Percentiles rank a stretch among this genome's conserved stretches.
These are phyloP conservation scores for Brettanomyces sp. DNA, from an alignment of 805 yeast genomes.

Conservation along the genomic window DNA sequence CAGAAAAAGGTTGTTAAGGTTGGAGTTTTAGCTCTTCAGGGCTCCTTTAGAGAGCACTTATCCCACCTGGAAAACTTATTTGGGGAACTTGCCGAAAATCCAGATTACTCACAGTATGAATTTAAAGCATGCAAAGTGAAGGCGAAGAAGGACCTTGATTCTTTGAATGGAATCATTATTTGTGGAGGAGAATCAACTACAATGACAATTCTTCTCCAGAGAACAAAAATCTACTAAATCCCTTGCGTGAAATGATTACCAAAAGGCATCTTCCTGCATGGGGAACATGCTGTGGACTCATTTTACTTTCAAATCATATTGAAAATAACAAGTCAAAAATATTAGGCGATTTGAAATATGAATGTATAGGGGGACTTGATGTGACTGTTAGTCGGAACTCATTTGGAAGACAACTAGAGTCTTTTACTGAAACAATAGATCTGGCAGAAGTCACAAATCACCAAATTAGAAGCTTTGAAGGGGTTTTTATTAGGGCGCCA, in stretches of 20 bases:
- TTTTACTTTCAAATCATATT: conserved; percentile 48
- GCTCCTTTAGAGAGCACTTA: conserved; percentile 68
- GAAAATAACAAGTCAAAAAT: conserved; percentile 38
- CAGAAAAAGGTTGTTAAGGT: conserved; percentile 21
- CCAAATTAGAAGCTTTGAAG: conserved; percentile 24
- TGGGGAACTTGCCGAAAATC: conserved; percentile 16
- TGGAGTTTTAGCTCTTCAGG: conserved; percentile 74
- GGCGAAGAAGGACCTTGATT: conserved; percentile 37
- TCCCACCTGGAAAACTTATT: conserved; percentile 34
- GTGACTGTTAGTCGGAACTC: conserved; percentile 63
- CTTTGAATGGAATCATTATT: conserved; percentile 52
- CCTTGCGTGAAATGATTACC: conserved; percentile 42
- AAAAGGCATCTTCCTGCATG: conserved; percentile 47
- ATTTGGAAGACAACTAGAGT: conserved; percentile 69
- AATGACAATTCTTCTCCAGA: conserved; percentile 61
- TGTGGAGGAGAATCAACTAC: conserved; percentile 68
- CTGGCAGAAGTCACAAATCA: conserved; percentile 13
- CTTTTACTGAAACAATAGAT: conserved; percentile 43
- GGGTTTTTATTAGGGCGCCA: conserved; percentile 71
- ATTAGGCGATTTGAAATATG: conserved; percentile 28
- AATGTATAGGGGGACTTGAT: conserved; percentile 54
- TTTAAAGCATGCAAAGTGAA: conserved; percentile 39
- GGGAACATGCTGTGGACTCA: conserved; percentile 87
- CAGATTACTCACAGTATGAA: conserved; percentile 20
- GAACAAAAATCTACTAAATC: conserved; percentile 45